Percentiles rank a stretch among this genome's conserved stretches.
phyloP scores from a whole-genome alignment of 352 stramenopile genomes.

The Globisporangium acanthophoron region DNA sequence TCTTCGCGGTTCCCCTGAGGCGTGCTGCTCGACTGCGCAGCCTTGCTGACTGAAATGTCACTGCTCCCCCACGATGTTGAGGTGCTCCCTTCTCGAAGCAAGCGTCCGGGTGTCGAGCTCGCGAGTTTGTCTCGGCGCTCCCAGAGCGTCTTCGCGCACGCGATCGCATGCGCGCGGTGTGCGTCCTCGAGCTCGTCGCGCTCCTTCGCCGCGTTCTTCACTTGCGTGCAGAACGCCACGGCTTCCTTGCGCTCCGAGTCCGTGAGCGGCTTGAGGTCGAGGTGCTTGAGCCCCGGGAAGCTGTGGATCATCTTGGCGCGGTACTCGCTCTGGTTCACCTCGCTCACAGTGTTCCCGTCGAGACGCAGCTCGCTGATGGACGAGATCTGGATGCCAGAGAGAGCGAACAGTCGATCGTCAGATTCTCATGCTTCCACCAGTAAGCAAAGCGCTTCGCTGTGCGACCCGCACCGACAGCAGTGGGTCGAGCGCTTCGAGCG shows the following conservation, averaged over 20 bases:
- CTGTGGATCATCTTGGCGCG: slow-evolving; percentile 57
- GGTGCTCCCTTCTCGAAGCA: background rate
- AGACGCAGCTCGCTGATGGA: slow-evolving; percentile 84
- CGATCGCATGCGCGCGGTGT: slow-evolving; percentile 44
- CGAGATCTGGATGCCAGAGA: slow-evolving; percentile 17
- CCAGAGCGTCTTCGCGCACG: slow-evolving; percentile 38
- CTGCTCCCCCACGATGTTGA: slow-evolving; percentile 7
- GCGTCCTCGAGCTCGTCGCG: slow-evolving; percentile 40
- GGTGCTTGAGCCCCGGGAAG: slow-evolving; percentile 73
- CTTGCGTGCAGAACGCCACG: slow-evolving; percentile 20
- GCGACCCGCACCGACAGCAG: slow-evolving; percentile 44
- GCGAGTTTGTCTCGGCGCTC: slow-evolving; percentile 14
- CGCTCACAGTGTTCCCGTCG: slow-evolving; percentile 76
- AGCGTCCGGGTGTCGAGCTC: background rate
- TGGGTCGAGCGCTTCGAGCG: slow-evolving; percentile 61
- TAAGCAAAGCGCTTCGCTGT: too few relatives aligned
- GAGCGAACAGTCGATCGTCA: background rate
- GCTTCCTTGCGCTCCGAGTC: slow-evolving; percentile 71
- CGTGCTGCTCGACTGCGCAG: slow-evolving; percentile 1
- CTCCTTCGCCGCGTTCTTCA: slow-evolving; percentile 29
- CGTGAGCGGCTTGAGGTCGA: slow-evolving; percentile 79
- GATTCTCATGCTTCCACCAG: background rate
- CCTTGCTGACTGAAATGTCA: slow-evolving; percentile 8
- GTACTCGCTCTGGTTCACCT: slow-evolving; percentile 47
- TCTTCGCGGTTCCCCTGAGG: slow-evolving; percentile 18